phyloP scores from a whole-genome alignment of 306 rosid genomes.

The Carpinus fangiana region DNA sequence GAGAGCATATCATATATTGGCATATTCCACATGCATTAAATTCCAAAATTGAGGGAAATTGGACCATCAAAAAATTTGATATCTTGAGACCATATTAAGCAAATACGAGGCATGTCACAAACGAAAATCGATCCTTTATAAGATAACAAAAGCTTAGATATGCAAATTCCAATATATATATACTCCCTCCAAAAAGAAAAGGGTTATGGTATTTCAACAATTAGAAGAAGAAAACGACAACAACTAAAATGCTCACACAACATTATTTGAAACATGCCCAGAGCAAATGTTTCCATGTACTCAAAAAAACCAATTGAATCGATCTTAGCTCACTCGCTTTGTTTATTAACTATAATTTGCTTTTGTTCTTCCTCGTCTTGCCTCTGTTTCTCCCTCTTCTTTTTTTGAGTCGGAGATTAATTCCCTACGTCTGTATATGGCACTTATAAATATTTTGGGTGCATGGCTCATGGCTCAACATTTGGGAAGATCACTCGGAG shows the following conservation, averaged over 20 bases:
- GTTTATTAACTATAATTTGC: constrained; percentile 26
- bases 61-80: not conserved
- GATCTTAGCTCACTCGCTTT: not conserved
- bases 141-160: constrained; percentile 17
- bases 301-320: constrained; percentile 11
- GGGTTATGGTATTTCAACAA: not conserved
- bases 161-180: not conserved
- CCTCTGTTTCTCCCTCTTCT: constrained; percentile 32
- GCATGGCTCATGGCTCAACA: constrained; percentile 34
- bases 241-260: constrained; percentile 19
- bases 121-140: not conserved
- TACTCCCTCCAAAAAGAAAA: not conserved
- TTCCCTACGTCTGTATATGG: not conserved
- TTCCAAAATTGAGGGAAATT: not conserved
- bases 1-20: not conserved
- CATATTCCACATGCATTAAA: not conserved
- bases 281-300: constrained; percentile 31
- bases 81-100: not conserved
- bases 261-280: constrained; percentile 28
- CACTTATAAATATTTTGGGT: not conserved
- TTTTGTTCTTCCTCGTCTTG: constrained; percentile 21
- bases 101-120: not conserved
- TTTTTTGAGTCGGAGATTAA: constrained; percentile 23
- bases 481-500: constrained; percentile 90
- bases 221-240: too few species aligned